A percentile compares a stretch with the other conserved stretches of the same genome.
phyloP scores from a whole-genome alignment of 1,139 yeast genomes.

The Sporopachydermia cereana region DNA sequence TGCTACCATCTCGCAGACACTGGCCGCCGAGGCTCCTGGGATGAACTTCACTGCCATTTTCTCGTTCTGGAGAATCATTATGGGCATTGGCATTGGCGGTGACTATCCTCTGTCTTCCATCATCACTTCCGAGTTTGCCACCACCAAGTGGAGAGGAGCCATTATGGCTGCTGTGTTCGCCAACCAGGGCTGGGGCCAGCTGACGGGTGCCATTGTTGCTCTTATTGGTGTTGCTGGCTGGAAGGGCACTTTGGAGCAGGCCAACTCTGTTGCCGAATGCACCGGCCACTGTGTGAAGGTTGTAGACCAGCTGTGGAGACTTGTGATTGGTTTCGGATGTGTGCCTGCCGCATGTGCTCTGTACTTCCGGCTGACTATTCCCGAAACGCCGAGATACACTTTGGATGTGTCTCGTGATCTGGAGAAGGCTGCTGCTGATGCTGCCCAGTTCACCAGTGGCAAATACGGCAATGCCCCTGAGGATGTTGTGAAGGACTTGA shows the following conservation, averaged over 20 bases:
- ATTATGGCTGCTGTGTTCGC: slow-evolving; percentile 45
- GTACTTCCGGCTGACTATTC: slow-evolving; percentile 84
- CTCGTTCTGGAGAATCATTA: slow-evolving; percentile 33
- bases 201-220: slow-evolving; percentile 40
- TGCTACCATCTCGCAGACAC: slow-evolving; percentile 59
- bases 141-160: slow-evolving; percentile 48
- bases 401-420: slow-evolving; percentile 52
- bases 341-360: slow-evolving; percentile 77
- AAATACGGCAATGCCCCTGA: slow-evolving; percentile 29
- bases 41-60: slow-evolving; percentile 35
- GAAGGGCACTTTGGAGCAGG: slow-evolving; percentile 7
- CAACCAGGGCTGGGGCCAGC: slow-evolving; percentile 43
- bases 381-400: slow-evolving; percentile 86
- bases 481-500: slow-evolving; percentile 20
- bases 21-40: slow-evolving; percentile 28
- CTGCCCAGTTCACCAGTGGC: slow-evolving; percentile 34
- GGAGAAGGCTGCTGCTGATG: slow-evolving; percentile 49
- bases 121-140: slow-evolving; percentile 41
- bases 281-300: slow-evolving; percentile 56
- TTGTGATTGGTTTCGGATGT: slow-evolving; percentile 76
- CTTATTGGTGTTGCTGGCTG: slow-evolving; percentile 34
- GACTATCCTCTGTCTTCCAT: slow-evolving; percentile 44
- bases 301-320: slow-evolving; percentile 91
- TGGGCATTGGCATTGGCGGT: slow-evolving; percentile 48
- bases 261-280: slow-evolving; percentile 39